Evolutionary conservation across 352 stramenopile genomes (phyloP), one percentile per base, ranked within the genome.

Genomic region (Pythium myriotylum): DNA sequence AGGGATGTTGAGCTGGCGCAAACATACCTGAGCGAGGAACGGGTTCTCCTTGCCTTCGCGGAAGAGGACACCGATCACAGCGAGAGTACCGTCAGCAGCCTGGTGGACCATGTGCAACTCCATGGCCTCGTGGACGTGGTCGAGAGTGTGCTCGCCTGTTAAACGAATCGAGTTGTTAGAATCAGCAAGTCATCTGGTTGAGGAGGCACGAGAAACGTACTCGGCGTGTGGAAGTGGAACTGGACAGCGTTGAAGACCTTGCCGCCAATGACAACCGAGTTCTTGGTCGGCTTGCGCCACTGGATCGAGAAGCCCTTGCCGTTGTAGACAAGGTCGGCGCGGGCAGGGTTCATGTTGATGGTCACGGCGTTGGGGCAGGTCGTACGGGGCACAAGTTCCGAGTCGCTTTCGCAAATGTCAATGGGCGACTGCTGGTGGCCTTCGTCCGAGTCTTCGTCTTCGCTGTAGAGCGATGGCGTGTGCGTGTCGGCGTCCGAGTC

Each of bases 31-130:
- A 4, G 60, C 51, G 42, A 92, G 66, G 55, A 92, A 92, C 47
- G 56, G 19, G 53, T 77, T 88, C 54, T 87, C 72, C 3, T 68
- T 59, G 23, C 80, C 80, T 49, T 82, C 68, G 0, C 59, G 39
- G 65, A 92, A 88, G 66, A 90, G 85, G 6, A 92, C 53, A 13
- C 59, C 83, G 14, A 92, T 67, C 0, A 92, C 83, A 0, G 80
- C 77, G 14, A 89, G 61, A 1, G 54, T 58, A 9, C 76, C 77
- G 65, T 90, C 77, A 1, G 73, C 70, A 3, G 80, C 67, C 41
- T 86, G 71, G 61, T 92, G 78, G 54, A 92, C 80, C 50, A 92
- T 63, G 58, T 92, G 83, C 43, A 92, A 68, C 61, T 88, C 79
- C 66, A 92, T 81, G 32, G 61, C 74, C 32, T 78, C 62, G 8